Evolutionary conservation across 129 eudicot species (phyloP).

Genomic region (Gnaphalium uliginosum): DNA sequence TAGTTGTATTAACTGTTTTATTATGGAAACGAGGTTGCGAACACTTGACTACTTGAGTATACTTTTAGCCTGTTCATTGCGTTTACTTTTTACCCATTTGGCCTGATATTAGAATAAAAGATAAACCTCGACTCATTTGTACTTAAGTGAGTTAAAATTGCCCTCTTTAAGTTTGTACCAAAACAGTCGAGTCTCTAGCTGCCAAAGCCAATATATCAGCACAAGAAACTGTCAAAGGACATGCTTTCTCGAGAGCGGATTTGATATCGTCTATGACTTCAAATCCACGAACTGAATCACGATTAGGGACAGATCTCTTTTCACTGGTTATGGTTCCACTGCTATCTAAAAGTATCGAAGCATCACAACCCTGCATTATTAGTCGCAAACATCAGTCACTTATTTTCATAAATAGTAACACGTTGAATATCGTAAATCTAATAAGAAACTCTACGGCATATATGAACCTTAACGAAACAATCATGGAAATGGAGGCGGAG

Average conservation of each 20-base stretch:
- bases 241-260: slow-evolving; percentile 65
- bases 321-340: slow-evolving; percentile 61
- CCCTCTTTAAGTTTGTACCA: slow-evolving; percentile 39
- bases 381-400: slow-evolving; percentile 4
- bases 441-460: neutral
- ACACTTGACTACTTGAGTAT: no score
- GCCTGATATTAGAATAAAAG: neutral
- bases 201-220: slow-evolving; percentile 90
- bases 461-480: slow-evolving; percentile 82
- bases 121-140: neutral
- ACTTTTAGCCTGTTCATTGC: no score
- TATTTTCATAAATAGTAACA: neutral
- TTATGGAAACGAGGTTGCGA: no score
- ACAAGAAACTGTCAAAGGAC: slow-evolving; percentile 85
- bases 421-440: neutral
- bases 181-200: slow-evolving; percentile 80
- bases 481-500: slow-evolving; percentile 93
- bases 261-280: slow-evolving; percentile 88
- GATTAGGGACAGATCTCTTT: slow-evolving; percentile 78
- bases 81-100: neutral
- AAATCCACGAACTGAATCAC: slow-evolving; percentile 81
- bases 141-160: neutral
- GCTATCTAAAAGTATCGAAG: slow-evolving; percentile 73
- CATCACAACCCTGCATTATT: slow-evolving; percentile 83
- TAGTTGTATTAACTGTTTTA: no score